Conservation (phyloP, 352 stramenopile genomes). For the Peronospora belbahrii region DNA sequence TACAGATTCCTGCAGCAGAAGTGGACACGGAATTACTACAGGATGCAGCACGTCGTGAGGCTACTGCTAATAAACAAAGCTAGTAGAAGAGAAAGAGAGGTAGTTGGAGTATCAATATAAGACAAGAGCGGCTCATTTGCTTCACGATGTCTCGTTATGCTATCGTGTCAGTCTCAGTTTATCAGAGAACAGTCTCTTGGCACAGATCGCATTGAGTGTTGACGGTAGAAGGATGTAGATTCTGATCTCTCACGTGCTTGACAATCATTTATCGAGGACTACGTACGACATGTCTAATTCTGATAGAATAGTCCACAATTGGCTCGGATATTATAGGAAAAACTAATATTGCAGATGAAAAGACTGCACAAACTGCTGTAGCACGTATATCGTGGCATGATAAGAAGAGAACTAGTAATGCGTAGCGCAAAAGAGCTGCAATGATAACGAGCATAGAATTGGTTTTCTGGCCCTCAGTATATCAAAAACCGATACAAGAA, state of each 20-base stretch:
- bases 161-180: background rate
- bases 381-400: no score
- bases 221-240: no score
- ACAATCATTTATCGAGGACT: background rate
- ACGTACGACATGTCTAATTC: background rate
- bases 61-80: slow-evolving; percentile 63
- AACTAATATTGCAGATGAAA: no score
- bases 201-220: slow-evolving; percentile 1
- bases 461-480: no score
- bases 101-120: slow-evolving; percentile 15
- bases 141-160: slow-evolving; percentile 4
- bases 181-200: slow-evolving; percentile 10
- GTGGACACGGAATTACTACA: slow-evolving; percentile 96
- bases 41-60: slow-evolving; percentile 61
- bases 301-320: no score
- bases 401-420: no score
- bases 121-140: slow-evolving; percentile 10
- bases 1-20: slow-evolving; percentile 94
- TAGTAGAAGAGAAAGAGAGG: slow-evolving; percentile 16
- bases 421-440: no score
- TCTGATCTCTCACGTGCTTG: background rate
- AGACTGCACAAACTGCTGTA: no score
- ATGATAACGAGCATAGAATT: no score
- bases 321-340: no score
- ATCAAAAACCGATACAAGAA: no score